Percentiles rank a stretch among this genome's conserved stretches.
Conservation (phyloP, 2,329 filamentous ascomycete genomes). For the Botryosphaeria dothidea region DNA sequence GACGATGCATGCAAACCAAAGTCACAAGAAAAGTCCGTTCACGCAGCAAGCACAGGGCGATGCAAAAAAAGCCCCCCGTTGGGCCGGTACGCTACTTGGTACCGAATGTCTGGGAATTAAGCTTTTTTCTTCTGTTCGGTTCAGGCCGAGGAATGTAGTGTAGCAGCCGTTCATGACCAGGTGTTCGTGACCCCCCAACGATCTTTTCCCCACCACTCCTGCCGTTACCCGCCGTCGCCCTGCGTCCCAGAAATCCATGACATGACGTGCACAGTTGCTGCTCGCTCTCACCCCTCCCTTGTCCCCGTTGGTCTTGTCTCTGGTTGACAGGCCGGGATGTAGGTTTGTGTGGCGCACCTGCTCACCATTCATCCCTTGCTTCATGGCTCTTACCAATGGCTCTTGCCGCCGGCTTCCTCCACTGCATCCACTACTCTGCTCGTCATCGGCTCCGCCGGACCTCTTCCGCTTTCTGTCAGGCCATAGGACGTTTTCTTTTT, state of each 20-base stretch:
- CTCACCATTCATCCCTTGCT: neutral
- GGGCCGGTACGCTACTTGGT: neutral
- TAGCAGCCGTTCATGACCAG: neutral
- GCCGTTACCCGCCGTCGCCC: too few species aligned
- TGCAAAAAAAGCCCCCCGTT: too few species aligned
- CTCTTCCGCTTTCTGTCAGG: too few species aligned
- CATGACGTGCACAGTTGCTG: too few species aligned
- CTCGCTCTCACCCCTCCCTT: neutral
- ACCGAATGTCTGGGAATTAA: conserved; percentile 11
- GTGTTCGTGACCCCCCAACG: neutral
- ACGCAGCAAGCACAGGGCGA: neutral
- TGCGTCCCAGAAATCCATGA: too few species aligned
- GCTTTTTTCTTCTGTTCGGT: neutral
- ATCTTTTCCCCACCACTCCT: too few species aligned
- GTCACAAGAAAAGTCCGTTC: too few species aligned
- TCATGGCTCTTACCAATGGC: neutral
- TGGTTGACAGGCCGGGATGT: neutral
- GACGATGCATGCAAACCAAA: too few species aligned
- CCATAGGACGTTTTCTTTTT: neutral
- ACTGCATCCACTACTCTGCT: neutral
- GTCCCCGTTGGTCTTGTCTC: neutral
- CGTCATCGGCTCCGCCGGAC: neutral
- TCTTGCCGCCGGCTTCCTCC: neutral
- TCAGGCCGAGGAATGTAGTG: neutral
- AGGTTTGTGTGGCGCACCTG: neutral